Conservation (phyloP, 352 stramenopile genomes). For the Pseudoperonospora humuli region DNA sequence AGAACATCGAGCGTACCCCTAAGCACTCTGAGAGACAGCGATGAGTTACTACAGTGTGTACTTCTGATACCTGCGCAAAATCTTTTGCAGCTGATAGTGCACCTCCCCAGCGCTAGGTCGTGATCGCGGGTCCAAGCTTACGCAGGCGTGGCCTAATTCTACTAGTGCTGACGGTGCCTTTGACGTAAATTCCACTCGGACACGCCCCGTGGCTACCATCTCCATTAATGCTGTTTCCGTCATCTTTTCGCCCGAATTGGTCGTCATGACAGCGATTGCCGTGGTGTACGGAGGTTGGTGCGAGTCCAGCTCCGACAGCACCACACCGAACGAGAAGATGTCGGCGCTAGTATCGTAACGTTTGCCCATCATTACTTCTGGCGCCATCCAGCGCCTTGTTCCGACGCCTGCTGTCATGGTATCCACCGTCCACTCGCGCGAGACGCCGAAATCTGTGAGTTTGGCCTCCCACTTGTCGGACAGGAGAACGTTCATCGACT, state of each 20-base stretch:
- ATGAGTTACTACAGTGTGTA: conserved; percentile 24
- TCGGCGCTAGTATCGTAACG: conserved; percentile 37
- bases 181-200: conserved; percentile 24
- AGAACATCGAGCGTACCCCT: no score
- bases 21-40: no score
- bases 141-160: conserved; percentile 19
- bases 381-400: conserved; percentile 39
- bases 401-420: conserved; percentile 42
- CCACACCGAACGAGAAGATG: conserved; percentile 38
- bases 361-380: conserved; percentile 44
- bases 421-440: conserved; percentile 26
- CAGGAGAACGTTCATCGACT: conserved; percentile 55
- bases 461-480: conserved; percentile 28
- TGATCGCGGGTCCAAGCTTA: conserved; percentile 16
- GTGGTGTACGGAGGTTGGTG: conserved; percentile 27
- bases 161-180: conserved; percentile 15
- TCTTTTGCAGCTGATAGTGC: conserved; percentile 26
- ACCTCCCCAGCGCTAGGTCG: conserved; percentile 22
- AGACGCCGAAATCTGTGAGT: conserved; percentile 51
- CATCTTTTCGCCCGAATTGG: conserved; percentile 19
- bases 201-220: conserved; percentile 22
- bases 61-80: conserved; percentile 24
- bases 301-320: conserved; percentile 32
- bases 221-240: conserved; percentile 27
- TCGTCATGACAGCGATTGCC: conserved; percentile 18